phyloP scores from a whole-genome alignment of 108 stramenopile species.

The Cylindrotheca fusiformis region DNA sequence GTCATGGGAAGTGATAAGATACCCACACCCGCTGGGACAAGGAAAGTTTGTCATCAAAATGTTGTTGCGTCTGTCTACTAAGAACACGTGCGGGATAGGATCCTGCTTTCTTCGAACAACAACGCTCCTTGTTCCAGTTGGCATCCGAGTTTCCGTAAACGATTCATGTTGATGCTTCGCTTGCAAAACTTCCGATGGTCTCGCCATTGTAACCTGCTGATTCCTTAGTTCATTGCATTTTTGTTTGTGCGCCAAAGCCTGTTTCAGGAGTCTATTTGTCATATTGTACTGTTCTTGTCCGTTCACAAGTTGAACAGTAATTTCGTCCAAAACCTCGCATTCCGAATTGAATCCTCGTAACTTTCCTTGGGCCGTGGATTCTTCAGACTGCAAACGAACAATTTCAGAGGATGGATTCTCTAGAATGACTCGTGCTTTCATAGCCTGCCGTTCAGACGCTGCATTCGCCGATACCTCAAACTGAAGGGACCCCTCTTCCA shows the following conservation, averaged over 20 bases:
- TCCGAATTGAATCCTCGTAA: not conserved
- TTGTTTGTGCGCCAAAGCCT: constrained; percentile 2
- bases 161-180: not conserved
- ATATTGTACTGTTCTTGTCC: not conserved
- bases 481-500: not conserved
- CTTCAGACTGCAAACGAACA: not conserved
- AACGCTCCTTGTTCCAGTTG: constrained; percentile 15
- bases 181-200: constrained; percentile 9
- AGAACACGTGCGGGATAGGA: not conserved
- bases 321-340: constrained; percentile 1
- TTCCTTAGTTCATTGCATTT: not conserved
- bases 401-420: constrained; percentile 5
- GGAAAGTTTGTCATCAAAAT: constrained; percentile 19
- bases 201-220: not conserved
- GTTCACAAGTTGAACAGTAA: not conserved
- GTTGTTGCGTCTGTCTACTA: not conserved
- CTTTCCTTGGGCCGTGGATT: not conserved
- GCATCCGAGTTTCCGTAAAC: not conserved
- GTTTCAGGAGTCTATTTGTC: not conserved
- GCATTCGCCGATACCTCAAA: constrained; percentile 17
- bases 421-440: not conserved
- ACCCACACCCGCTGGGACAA: constrained; percentile 23
- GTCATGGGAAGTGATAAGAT: constrained; percentile 16
- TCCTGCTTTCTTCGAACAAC: constrained; percentile 1
- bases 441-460: constrained; percentile 11